Base-by-base conservation (phyloP, 2,329 filamentous ascomycete genomes). In the Elsinoe perseae region DNA sequence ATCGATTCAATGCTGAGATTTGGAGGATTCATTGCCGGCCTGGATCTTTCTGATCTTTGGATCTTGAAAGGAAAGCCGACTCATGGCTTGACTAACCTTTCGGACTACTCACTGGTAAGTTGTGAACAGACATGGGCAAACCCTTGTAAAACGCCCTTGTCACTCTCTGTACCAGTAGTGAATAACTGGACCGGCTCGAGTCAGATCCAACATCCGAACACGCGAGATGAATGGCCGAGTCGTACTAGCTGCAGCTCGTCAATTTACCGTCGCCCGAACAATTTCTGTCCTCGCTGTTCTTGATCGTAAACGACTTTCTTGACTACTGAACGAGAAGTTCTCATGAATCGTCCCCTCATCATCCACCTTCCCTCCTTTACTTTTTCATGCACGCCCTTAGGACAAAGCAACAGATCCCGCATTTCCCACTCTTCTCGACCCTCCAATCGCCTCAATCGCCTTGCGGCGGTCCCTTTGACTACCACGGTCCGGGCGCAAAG, bases 321-420 rank as follows among this genome's bases (percentile, higher is more conserved):
- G n/a, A n/a, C n/a, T n/a, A n/a, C n/a, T n/a, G 40, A 23, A 20
- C 7, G 40, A 44, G 40, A 44, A 23, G 21, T 21, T 12, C 23
- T n/a, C 48, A 28, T 25, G 25, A 32, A 34, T 52, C 30, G 16
- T 25, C 25, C 12, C 21, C 32, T 38, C 30, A 5, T 20, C 25
- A 50, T 32, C 48, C n/a, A 28, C 32, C n/a, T 44, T 48, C 38
- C 40, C 28, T 30, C 38, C 53, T 44, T 56, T 36, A 46, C 53
- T 56, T 56, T 56, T 56, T 48, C 53, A 32, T 56, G 53, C 38
- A 34, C n/a, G n/a, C n/a, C n/a, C n/a, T n/a, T n/a, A n/a, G n/a
- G n/a, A n/a, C 38, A 30, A 44, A 46, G 23, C 52, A 43, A 44
- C 52, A 40, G 14, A 9, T 23, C 48, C 48, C 48, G 48, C 48